These are phyloP conservation scores for Chaetomiaceae sp. DNA, from an alignment of 2,329 filamentous ascomycete genomes.

Conservation along the genomic window DNA sequence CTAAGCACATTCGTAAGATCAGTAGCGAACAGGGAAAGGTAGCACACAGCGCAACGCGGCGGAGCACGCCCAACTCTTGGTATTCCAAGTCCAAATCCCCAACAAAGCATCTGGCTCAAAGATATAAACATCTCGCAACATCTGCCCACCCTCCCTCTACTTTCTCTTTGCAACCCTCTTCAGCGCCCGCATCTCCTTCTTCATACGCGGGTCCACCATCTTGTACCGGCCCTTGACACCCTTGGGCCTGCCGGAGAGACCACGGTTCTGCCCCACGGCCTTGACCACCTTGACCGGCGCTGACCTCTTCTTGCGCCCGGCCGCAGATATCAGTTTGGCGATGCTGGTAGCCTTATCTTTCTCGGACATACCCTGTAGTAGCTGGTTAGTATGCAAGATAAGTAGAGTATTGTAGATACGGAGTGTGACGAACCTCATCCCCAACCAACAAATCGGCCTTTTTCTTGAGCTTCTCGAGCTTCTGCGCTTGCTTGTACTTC, in stretches of 20 bases:
- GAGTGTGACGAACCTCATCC: slow-evolving; percentile 55
- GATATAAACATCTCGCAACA: background rate
- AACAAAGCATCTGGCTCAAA: background rate
- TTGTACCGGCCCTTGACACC: slow-evolving; percentile 96
- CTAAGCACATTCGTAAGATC: slow-evolving; percentile 52
- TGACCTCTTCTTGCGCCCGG: slow-evolving; percentile 75
- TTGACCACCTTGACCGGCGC: slow-evolving; percentile 83
- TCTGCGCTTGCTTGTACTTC: slow-evolving; percentile 90
- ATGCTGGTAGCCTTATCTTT: slow-evolving; percentile 92
- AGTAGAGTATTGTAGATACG: background rate
- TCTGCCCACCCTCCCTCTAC: slow-evolving; percentile 26
- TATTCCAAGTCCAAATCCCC: slow-evolving; percentile 1
- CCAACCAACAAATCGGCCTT: slow-evolving; percentile 88
- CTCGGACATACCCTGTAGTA: slow-evolving; percentile 67
- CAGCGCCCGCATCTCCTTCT: slow-evolving; percentile 89
- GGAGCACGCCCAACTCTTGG: too few species aligned
- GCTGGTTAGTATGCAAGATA: slow-evolving; percentile 1
- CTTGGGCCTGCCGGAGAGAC: slow-evolving; percentile 78
- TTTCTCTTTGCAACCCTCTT: slow-evolving; percentile 73
- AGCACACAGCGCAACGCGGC: background rate
- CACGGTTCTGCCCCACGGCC: slow-evolving; percentile 77
- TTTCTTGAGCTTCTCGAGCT: slow-evolving; percentile 91
- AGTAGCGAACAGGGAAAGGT: slow-evolving; percentile 16
- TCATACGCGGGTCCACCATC: slow-evolving; percentile 91
- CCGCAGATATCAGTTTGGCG: slow-evolving; percentile 71